These are phyloP conservation scores for Microsporum ferrugineum DNA, from an alignment of 2,329 filamentous ascomycete species.

Conservation along the genomic window DNA sequence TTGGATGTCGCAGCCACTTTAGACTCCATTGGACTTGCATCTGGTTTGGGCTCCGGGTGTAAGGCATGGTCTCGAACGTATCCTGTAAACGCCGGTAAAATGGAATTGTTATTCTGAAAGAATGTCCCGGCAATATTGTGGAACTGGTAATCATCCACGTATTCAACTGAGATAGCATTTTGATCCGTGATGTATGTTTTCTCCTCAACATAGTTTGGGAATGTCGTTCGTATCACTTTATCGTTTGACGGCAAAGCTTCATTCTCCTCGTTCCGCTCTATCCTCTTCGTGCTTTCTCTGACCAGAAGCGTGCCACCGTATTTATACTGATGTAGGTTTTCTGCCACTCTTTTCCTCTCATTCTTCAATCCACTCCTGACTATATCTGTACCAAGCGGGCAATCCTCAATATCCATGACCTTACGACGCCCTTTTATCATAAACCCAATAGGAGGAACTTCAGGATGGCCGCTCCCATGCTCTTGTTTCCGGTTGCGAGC, in stretches of 20 bases:
- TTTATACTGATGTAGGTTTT: conserved; percentile 59
- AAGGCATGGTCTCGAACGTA: conserved; percentile 76
- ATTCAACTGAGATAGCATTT: conserved; percentile 74
- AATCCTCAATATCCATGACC: conserved; percentile 93
- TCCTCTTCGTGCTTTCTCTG: conserved; percentile 67
- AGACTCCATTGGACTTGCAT: conserved; percentile 17
- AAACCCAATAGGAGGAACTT: conserved; percentile 75
- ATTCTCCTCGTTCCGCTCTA: conserved; percentile 20
- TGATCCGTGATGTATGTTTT: conserved; percentile 84
- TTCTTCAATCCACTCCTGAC: conserved; percentile 66
- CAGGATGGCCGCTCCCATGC: conserved; percentile 41
- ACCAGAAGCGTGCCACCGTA: conserved; percentile 80
- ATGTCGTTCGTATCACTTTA: conserved; percentile 44
- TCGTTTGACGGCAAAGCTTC: conserved; percentile 21
- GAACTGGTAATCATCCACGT: conserved; percentile 73
- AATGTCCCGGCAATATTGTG: conserved; percentile 87
- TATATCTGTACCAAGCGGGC: conserved; percentile 82
- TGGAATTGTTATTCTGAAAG: conserved; percentile 99
- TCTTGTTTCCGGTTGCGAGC: conserved; percentile 40
- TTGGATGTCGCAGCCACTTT: conserved; percentile 23
- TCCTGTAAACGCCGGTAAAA: conserved; percentile 72
- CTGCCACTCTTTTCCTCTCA: conserved; percentile 64
- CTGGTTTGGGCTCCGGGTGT: conserved; percentile 31
- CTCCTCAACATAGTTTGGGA: conserved; percentile 55
- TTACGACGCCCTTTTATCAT: conserved; percentile 69